These are phyloP conservation scores for Tricholoma furcatifolium DNA, from an alignment of 768 basidiomycete genomes.

Conservation along the genomic window DNA sequence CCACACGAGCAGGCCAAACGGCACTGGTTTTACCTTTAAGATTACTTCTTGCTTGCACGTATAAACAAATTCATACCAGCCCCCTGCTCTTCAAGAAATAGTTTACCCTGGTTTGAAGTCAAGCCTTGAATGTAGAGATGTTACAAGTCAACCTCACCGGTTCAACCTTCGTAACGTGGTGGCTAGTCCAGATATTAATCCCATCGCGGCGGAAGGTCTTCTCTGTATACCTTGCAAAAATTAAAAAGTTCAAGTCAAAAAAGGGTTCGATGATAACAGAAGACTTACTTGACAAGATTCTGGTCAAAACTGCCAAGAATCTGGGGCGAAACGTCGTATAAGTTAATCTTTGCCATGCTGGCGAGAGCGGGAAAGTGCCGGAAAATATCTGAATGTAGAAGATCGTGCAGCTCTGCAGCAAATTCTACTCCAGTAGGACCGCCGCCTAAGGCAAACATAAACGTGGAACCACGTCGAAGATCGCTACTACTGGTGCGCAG, in stretches of 20 bases:
- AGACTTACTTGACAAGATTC: slow-evolving; percentile 53
- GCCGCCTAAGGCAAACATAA: slow-evolving; percentile 45
- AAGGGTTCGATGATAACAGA: neutral
- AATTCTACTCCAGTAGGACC: slow-evolving; percentile 84
- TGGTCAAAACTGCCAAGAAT: slow-evolving; percentile 78
- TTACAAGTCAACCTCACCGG: slow-evolving; percentile 33
- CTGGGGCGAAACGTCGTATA: slow-evolving; percentile 79
- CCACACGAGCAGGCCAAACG: slow-evolving; percentile 85
- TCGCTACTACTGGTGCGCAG: slow-evolving; percentile 32
- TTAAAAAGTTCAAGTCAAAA: neutral
- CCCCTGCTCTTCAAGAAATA: slow-evolving; percentile 13
- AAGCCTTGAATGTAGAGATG: too few species aligned
- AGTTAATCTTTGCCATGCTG: slow-evolving; percentile 64
- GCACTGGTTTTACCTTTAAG: slow-evolving; percentile 42
- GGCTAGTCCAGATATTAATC: slow-evolving; percentile 67
- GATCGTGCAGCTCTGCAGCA: slow-evolving; percentile 78
- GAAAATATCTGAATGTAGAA: slow-evolving; percentile 64
- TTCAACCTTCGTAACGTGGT: slow-evolving; percentile 72
- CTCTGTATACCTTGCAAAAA: slow-evolving; percentile 54
- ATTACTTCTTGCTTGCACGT: neutral
- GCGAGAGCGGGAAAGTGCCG: slow-evolving; percentile 64
- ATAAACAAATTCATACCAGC: neutral
- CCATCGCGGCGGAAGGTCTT: slow-evolving; percentile 74
- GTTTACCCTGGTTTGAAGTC: neutral
- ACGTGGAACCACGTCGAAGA: neutral